A percentile compares a stretch with the other conserved stretches of the same genome.
Conservation (phyloP, 257 asterid genomes). For the Nicotiana benthamiana region DNA sequence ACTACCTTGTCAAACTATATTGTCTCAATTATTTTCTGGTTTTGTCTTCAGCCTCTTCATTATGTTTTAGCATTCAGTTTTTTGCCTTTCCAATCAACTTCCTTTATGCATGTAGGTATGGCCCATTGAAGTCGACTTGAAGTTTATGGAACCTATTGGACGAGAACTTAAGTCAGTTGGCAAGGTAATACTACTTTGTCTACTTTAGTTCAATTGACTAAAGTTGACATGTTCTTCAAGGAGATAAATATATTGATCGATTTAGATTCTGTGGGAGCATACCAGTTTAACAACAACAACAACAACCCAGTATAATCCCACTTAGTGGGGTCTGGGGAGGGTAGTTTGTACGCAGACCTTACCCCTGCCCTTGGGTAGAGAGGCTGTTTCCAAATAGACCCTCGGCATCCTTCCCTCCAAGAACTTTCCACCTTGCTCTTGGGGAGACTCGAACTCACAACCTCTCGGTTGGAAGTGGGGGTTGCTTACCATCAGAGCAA, state of each 20-base stretch:
- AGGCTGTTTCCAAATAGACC: too few relatives aligned
- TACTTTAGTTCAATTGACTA: background rate
- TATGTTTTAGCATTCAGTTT: background rate
- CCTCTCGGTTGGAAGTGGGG: too few relatives aligned
- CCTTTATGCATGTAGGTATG: conserved; percentile 47
- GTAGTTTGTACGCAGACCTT: too few relatives aligned
- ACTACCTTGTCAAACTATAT: background rate
- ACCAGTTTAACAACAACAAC: too few relatives aligned
- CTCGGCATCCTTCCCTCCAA: too few relatives aligned
- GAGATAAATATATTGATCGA: background rate
- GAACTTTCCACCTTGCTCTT: too few relatives aligned
- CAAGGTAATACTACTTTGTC: conserved; percentile 32
- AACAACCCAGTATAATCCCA: too few relatives aligned
- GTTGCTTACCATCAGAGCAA: too few relatives aligned
- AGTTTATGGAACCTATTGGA: conserved; percentile 81
- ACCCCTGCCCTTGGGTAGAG: too few relatives aligned
- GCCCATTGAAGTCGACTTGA: conserved; percentile 83
- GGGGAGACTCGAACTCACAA: too few relatives aligned
- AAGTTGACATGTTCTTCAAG: background rate
- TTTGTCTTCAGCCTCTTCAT: background rate
- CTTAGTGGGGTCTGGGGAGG: too few relatives aligned
- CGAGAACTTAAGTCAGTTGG: conserved; percentile 74
- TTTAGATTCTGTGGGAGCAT: background rate
- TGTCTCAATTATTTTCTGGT: background rate
- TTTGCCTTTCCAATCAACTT: background rate